Evolutionary conservation across 225 moss, liverwort and hornwort genomes (phyloP).

Genomic region (Lunularia cruciata): DNA sequence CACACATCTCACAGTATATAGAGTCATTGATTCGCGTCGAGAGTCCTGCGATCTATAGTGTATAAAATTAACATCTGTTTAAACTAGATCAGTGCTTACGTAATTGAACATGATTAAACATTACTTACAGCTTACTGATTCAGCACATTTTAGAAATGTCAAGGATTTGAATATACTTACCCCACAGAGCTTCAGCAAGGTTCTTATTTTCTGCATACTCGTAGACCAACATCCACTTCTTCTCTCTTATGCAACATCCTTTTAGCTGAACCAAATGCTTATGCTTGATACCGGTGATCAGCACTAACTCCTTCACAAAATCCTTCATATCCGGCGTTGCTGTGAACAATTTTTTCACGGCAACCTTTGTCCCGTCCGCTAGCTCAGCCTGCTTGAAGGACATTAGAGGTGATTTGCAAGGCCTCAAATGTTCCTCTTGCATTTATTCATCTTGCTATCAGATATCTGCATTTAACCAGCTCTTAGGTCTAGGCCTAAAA

Average conservation of each 20-base stretch:
- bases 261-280: slow-evolving; percentile 26
- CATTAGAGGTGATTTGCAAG: not conserved
- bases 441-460: too few species aligned
- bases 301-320: slow-evolving; percentile 30
- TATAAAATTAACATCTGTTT: too few species aligned
- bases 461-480: not conserved
- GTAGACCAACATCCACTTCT: too few species aligned
- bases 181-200: slow-evolving; percentile 17
- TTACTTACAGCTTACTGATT: too few species aligned
- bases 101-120: too few species aligned
- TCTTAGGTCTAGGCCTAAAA: not conserved
- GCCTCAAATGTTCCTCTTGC: too few species aligned
- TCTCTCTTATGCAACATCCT: slow-evolving; percentile 31
- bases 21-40: too few species aligned
- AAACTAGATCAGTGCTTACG: too few species aligned
- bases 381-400: slow-evolving; percentile 13
- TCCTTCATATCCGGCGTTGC: slow-evolving; percentile 3
- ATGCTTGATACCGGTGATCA: slow-evolving; percentile 32
- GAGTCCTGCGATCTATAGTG: too few species aligned
- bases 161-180: not conserved
- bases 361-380: slow-evolving; percentile 5
- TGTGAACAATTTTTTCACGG: slow-evolving; percentile 22
- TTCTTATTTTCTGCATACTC: slow-evolving; percentile 23
- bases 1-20: too few species aligned
- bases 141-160: too few species aligned